Percentiles rank a stretch among this genome's conserved stretches.
These are phyloP conservation scores for Berkeleyomyces rouxiae DNA, from an alignment of 2,329 filamentous ascomycete genomes.

Conservation along the genomic window DNA sequence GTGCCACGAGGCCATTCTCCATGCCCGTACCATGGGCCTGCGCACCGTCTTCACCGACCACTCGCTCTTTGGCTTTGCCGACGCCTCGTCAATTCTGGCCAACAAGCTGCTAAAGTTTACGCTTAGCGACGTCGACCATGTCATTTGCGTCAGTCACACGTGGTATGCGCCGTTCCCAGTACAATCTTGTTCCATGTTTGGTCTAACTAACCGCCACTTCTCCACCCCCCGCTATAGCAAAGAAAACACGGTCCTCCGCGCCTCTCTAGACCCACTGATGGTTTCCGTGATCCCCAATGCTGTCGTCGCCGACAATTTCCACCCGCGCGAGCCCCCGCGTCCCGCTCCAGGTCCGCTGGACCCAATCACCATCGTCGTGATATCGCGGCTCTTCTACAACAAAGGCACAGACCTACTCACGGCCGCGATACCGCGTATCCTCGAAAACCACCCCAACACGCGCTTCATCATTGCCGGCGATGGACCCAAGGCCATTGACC, in stretches of 20 bases:
- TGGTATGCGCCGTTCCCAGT: constrained; percentile 42
- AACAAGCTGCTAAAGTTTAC: constrained; percentile 97
- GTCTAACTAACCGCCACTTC: not conserved
- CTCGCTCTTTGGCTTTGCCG: constrained; percentile 91
- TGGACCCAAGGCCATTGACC: constrained; percentile 88
- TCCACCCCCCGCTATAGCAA: constrained; percentile 42
- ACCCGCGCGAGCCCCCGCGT: constrained; percentile 44
- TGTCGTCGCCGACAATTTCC: constrained; percentile 90
- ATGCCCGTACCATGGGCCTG: constrained; percentile 89
- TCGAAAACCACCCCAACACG: constrained; percentile 78
- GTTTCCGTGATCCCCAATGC: constrained; percentile 93
- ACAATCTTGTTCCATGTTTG: not conserved
- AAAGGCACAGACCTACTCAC: constrained; percentile 97
- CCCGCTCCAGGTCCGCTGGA: constrained; percentile 65
- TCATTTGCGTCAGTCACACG: constrained; percentile 95
- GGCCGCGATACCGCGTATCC: constrained; percentile 81
- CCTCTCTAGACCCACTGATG: constrained; percentile 88
- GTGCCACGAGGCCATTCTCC: constrained; percentile 86
- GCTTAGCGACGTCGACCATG: constrained; percentile 91
- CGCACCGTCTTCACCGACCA: constrained; percentile 96
- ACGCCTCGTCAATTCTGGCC: constrained; percentile 85
- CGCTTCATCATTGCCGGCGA: constrained; percentile 94
- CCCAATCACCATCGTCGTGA: constrained; percentile 88
- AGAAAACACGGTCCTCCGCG: constrained; percentile 90
- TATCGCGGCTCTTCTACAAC: constrained; percentile 95